Percentiles rank a stretch among this genome's conserved stretches.
phyloP scores from a whole-genome alignment of 345 rosid genomes.

The Clausena lansium region DNA sequence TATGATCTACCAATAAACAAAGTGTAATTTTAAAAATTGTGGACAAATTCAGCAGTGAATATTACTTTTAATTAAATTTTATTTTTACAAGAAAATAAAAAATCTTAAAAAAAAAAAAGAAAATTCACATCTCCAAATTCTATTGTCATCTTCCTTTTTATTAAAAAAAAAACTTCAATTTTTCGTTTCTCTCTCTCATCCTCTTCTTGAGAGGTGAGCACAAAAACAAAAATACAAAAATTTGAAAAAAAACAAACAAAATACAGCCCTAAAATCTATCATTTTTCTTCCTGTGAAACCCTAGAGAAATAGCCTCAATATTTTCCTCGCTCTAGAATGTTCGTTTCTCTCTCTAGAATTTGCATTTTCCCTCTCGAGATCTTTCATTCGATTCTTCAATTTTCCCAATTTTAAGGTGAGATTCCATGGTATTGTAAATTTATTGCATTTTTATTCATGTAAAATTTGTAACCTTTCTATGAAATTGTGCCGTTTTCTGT shows the following conservation, averaged over 20 bases:
- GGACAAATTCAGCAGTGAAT: too few relatives aligned
- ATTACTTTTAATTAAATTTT: background rate
- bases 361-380: background rate
- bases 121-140: background rate
- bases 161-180: background rate
- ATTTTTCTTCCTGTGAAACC: background rate
- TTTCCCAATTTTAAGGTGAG: constrained; percentile 8
- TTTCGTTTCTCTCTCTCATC: background rate
- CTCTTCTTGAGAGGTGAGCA: background rate
- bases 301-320: background rate
- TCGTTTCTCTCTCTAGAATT: constrained; percentile 2
- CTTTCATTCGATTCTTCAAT: background rate
- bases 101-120: background rate
- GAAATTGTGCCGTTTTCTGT: background rate
- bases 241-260: background rate
- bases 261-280: background rate
- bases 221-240: background rate
- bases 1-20: too few relatives aligned
- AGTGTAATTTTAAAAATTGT: too few relatives aligned
- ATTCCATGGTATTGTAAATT: background rate
- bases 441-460: background rate
- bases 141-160: background rate
- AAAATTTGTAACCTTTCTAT: background rate
- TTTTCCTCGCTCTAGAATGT: background rate
- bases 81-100: background rate